These are phyloP conservation scores for Diplotaxis tenuifolia DNA, from an alignment of 345 rosid species.

Conservation along the genomic window DNA sequence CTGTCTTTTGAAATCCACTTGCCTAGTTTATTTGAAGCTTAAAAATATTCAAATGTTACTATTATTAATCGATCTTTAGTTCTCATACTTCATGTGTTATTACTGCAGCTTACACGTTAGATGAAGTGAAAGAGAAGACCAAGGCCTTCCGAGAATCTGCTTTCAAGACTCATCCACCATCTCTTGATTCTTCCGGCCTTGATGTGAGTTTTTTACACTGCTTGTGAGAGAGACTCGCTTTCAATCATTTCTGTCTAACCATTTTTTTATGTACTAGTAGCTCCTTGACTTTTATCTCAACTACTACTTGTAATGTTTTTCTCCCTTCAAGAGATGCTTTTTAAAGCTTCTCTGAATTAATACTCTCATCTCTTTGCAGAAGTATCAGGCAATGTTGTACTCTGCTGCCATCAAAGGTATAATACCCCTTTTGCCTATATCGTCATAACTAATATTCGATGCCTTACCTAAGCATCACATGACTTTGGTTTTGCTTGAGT, in stretches of 20 bases:
- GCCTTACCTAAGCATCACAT: background rate
- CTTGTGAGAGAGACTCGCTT: no score
- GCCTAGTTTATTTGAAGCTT: no score
- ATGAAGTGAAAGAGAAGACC: conserved; percentile 69
- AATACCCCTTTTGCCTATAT: conserved; percentile 2
- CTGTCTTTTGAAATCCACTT: no score
- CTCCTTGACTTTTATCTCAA: background rate
- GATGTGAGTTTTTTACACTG: background rate
- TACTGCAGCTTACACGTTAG: conserved; percentile 61
- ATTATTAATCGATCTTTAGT: no score
- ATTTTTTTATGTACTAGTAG: no score
- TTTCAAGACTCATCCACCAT: conserved; percentile 22
- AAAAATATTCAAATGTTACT: no score
- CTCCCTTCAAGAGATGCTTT: no score
- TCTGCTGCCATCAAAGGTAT: conserved; percentile 72
- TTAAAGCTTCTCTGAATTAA: background rate
- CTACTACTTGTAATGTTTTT: no score
- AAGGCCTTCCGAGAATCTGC: conserved; percentile 63
- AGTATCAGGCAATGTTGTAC: conserved; percentile 50
- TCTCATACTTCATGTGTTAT: background rate
- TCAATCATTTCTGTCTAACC: background rate
- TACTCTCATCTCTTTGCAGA: conserved; percentile 48
- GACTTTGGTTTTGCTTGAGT: conserved; percentile 10
- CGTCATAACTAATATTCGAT: background rate
- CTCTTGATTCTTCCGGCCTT: conserved; percentile 40